Evolutionary conservation across 805 yeast species (phyloP).

Genomic region (Candida oleophila): DNA sequence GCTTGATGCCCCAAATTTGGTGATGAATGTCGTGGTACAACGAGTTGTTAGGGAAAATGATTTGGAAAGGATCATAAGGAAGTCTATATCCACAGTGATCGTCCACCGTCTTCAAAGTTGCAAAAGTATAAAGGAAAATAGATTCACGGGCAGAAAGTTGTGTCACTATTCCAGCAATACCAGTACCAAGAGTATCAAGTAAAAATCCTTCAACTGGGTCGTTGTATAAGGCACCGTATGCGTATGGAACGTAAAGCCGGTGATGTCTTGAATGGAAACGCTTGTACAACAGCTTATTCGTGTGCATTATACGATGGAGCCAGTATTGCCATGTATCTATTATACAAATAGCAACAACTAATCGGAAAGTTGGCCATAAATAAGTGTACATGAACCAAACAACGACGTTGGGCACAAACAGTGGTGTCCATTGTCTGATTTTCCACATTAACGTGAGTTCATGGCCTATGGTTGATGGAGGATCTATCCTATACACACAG

Average conservation of each 20-base stretch:
- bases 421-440: constrained; percentile 37
- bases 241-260: constrained; percentile 91
- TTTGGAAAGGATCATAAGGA: constrained; percentile 89
- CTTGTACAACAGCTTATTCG: constrained; percentile 70
- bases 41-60: constrained; percentile 90
- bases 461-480: constrained; percentile 49
- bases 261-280: constrained; percentile 94
- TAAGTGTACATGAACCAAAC: constrained; percentile 59
- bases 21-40: constrained; percentile 97
- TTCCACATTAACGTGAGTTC: constrained; percentile 50
- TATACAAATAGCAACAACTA: constrained; percentile 63
- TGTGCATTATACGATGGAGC: constrained; percentile 87
- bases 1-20: constrained; percentile 91
- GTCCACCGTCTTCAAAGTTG: constrained; percentile 95
- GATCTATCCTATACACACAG: constrained; percentile 55
- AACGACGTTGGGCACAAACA: constrained; percentile 45
- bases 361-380: constrained; percentile 58
- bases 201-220: constrained; percentile 92
- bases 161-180: constrained; percentile 66
- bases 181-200: constrained; percentile 91
- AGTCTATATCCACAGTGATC: constrained; percentile 98
- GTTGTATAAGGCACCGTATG: constrained; percentile 93
- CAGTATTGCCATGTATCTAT: constrained; percentile 96
- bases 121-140: constrained; percentile 71
- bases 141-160: constrained; percentile 76